These are phyloP conservation scores for Besnoitia besnoiti DNA, from an alignment of 169 alveolate species.

Conservation along the genomic window DNA sequence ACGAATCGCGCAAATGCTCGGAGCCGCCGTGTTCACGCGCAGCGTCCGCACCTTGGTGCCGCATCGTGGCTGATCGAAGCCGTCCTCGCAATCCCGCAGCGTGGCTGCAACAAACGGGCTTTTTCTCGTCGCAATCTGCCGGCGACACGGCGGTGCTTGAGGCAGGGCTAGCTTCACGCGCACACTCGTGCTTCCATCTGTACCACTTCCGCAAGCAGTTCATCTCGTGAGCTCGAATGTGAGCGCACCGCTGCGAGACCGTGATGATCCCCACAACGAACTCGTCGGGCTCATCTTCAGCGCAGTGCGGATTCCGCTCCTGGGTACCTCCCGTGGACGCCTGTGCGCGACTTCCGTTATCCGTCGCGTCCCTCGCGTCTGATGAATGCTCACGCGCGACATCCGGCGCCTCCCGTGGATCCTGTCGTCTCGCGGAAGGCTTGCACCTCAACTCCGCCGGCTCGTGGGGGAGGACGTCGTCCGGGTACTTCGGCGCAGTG, in stretches of 20 bases:
- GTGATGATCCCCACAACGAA: constrained; percentile 21
- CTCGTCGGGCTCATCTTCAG: not conserved
- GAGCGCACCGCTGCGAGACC: not conserved
- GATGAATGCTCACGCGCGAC: no score
- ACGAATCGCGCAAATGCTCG: not conserved
- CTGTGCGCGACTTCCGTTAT: not conserved
- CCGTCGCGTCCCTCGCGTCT: no score
- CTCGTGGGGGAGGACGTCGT: no score
- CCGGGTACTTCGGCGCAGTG: no score
- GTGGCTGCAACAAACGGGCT: not conserved
- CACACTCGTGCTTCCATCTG: not conserved
- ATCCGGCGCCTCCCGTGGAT: no score
- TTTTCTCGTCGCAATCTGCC: not conserved
- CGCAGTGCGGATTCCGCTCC: not conserved
- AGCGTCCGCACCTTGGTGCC: no score
- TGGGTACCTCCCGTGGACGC: not conserved
- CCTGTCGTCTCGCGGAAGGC: no score
- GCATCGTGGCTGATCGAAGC: no score
- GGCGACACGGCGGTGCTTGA: not conserved
- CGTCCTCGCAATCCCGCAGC: not conserved
- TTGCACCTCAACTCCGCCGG: no score
- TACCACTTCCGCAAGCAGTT: constrained; percentile 4
- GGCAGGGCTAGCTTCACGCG: not conserved
- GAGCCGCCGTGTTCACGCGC: not conserved
- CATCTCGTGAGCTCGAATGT: not conserved